Conservation (phyloP, 2,329 filamentous ascomycete species). For the Neonectria coccinea region DNA sequence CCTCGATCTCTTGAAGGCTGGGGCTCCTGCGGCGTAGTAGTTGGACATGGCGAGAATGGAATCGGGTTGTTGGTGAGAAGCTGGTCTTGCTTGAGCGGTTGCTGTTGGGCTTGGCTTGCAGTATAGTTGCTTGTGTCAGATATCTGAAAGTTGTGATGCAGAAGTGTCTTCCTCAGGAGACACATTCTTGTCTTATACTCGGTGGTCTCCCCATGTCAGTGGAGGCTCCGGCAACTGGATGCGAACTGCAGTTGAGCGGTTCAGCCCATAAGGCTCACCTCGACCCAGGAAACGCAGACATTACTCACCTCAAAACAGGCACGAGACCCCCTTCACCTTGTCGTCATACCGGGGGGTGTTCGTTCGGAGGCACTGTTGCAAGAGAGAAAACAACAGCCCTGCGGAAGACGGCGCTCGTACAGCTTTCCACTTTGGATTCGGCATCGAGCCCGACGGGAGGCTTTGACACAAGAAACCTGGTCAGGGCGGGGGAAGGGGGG, state of each 20-base stretch:
- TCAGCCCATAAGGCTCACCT: conserved; percentile 31
- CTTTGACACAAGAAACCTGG: neutral
- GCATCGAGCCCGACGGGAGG: neutral
- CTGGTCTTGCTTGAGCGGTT: neutral
- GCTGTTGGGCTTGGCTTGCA: conserved; percentile 7
- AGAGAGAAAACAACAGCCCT: conserved; percentile 12
- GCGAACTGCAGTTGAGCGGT: conserved; percentile 22
- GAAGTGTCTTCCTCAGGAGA: conserved; percentile 15
- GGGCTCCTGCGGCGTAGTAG: conserved; percentile 42
- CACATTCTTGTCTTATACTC: conserved; percentile 24
- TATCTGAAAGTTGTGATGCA: conserved; percentile 9
- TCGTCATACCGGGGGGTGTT: conserved; percentile 13
- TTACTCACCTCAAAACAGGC: conserved; percentile 22
- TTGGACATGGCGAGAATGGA: conserved; percentile 41
- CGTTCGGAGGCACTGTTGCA: conserved; percentile 13
- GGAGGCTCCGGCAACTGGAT: conserved; percentile 20
- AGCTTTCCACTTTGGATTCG: conserved; percentile 23
- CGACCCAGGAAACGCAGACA: conserved; percentile 8
- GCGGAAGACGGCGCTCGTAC: conserved; percentile 13
- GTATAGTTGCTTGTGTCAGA: conserved; percentile 5
- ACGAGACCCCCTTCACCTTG: conserved; percentile 26
- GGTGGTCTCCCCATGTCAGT: neutral
- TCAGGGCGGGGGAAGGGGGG: neutral
- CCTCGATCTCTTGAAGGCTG: conserved; percentile 48
- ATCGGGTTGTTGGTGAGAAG: neutral